These are phyloP conservation scores for Trypanosomatidae sp. DNA, from an alignment of 208 protist species.

Conservation along the genomic window DNA sequence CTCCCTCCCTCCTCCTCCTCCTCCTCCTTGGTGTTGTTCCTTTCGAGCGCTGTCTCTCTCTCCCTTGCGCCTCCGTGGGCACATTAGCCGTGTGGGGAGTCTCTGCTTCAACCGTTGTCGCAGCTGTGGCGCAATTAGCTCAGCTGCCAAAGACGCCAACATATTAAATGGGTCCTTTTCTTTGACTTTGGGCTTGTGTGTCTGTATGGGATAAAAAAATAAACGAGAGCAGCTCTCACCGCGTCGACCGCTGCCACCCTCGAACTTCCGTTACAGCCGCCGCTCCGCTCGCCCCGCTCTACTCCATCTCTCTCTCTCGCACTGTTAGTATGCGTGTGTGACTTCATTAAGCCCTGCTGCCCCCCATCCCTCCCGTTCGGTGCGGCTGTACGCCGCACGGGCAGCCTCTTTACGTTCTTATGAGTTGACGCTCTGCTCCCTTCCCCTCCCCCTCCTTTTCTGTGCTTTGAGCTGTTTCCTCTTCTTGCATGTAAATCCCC, in stretches of 20 bases:
- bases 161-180: background rate
- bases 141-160: too few relatives aligned
- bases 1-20: slow-evolving; percentile 1
- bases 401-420: background rate
- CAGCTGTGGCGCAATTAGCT: too few relatives aligned
- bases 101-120: background rate
- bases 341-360: background rate
- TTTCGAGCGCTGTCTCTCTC: background rate
- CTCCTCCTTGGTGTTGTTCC: background rate
- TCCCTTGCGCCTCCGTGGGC: background rate
- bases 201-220: background rate
- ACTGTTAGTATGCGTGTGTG: slow-evolving; percentile 4
- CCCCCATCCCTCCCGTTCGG: background rate
- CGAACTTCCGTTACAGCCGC: background rate
- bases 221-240: background rate
- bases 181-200: background rate
- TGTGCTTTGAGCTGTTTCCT: too few relatives aligned
- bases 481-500: too few relatives aligned
- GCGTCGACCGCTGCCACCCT: background rate
- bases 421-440: background rate
- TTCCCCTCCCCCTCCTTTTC: background rate
- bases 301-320: background rate
- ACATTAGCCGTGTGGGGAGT: background rate
- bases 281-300: background rate
- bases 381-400: background rate